These are phyloP conservation scores for Chalara sp. DNA, from an alignment of 2,329 filamentous ascomycete genomes.

Conservation along the genomic window DNA sequence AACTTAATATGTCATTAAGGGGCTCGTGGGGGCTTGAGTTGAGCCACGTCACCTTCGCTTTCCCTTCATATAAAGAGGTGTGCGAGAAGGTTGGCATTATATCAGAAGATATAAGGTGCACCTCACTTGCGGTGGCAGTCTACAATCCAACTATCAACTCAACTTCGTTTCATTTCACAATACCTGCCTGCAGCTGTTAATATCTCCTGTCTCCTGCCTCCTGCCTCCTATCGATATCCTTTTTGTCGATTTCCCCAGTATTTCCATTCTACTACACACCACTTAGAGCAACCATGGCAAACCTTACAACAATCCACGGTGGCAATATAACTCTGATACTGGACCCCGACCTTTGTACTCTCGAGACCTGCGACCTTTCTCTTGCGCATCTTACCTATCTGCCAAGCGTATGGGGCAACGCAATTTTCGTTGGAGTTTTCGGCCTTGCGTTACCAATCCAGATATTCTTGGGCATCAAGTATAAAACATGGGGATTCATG, in stretches of 20 bases:
- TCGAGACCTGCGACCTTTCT: constrained; percentile 10
- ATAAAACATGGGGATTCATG: constrained; percentile 50
- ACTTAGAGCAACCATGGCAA: neutral
- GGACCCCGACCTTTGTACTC: constrained; percentile 6
- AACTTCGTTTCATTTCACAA: too few species aligned
- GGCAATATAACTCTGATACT: neutral
- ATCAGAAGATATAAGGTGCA: too few species aligned
- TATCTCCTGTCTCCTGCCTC: neutral
- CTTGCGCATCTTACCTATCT: constrained; percentile 32
- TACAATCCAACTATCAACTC: too few species aligned
- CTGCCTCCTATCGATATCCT: neutral
- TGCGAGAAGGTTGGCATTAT: too few species aligned
- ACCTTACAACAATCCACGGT: neutral
- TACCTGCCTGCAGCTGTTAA: too few species aligned
- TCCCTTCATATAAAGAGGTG: too few species aligned
- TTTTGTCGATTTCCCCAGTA: neutral
- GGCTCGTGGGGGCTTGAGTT: too few species aligned
- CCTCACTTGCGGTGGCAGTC: too few species aligned
- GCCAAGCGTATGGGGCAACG: constrained; percentile 43
- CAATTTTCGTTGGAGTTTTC: constrained; percentile 45
- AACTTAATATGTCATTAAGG: too few species aligned
- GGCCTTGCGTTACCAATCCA: constrained; percentile 42
- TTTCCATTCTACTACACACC: neutral
- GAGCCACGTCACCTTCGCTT: too few species aligned
- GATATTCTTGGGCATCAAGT: constrained; percentile 40